These are phyloP conservation scores for Rheum nobile DNA, from an alignment of 148 eudicot species.

Conservation along the genomic window DNA sequence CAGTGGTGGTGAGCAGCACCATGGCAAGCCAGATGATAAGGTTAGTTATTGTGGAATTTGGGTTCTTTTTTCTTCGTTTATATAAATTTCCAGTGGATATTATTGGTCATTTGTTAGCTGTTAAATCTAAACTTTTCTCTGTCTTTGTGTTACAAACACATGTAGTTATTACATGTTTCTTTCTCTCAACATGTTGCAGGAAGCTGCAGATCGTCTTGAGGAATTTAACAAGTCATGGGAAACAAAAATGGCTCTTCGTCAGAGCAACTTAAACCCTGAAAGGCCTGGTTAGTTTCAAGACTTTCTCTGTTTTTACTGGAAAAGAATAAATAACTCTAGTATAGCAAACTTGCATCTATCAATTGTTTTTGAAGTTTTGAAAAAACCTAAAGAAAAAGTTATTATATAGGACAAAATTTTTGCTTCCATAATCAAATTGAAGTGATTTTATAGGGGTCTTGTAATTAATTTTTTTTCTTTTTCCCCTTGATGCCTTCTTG, in stretches of 20 bases:
- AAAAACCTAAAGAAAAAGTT: not conserved
- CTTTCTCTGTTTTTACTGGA: not conserved
- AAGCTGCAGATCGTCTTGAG: constrained; percentile 70
- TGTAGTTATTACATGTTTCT: not conserved
- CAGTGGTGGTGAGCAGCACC: constrained; percentile 35
- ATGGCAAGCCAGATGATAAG: constrained; percentile 56
- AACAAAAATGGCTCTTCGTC: constrained; percentile 52
- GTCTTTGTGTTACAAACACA: not conserved
- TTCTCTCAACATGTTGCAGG: constrained; percentile 29
- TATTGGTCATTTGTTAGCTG: not conserved
- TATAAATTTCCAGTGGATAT: not conserved
- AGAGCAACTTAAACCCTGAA: constrained; percentile 73
- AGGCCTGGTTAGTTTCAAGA: constrained; percentile 13
- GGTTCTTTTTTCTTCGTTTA: not conserved
- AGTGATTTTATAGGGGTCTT: not conserved
- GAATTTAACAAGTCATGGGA: constrained; percentile 66
- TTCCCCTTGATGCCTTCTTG: not conserved
- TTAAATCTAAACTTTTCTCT: not conserved
- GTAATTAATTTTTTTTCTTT: not conserved
- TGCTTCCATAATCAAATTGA: not conserved
- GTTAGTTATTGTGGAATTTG: constrained; percentile 16
- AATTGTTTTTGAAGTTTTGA: not conserved
- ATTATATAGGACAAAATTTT: not conserved
- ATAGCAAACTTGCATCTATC: not conserved
- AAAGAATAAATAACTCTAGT: not conserved